Percentiles rank a stretch among this genome's conserved stretches.
These are phyloP conservation scores for Oropetium thomaeum DNA, from an alignment of 176 grass and related monocot species.

Conservation along the genomic window DNA sequence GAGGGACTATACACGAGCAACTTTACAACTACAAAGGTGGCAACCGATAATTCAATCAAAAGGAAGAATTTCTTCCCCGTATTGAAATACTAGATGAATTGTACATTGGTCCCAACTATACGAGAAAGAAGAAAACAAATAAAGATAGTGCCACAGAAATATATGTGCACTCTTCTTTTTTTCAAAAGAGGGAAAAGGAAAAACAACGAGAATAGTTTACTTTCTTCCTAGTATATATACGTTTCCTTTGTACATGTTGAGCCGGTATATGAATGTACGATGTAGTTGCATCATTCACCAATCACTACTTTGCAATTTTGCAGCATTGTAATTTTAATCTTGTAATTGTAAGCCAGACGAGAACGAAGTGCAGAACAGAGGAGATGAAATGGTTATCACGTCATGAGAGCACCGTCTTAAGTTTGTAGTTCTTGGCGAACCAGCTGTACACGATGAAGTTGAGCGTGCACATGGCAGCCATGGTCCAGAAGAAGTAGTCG, in stretches of 20 bases:
- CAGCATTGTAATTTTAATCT: slow-evolving; percentile 6
- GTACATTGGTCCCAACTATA: neutral
- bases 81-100: neutral
- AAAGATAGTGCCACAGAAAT: neutral
- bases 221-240: slow-evolving; percentile 3
- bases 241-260: slow-evolving; percentile 1
- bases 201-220: neutral
- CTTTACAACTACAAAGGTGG: neutral
- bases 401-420: slow-evolving; percentile 55
- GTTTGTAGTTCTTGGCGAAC: slow-evolving; percentile 64
- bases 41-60: neutral
- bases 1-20: too few species aligned
- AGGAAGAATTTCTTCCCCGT: neutral
- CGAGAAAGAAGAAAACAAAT: neutral
- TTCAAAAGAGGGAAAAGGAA: neutral
- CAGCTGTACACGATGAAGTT: slow-evolving; percentile 59
- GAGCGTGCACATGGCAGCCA: slow-evolving; percentile 55
- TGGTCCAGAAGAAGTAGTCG: slow-evolving; percentile 71
- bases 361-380: neutral
- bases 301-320: slow-evolving; percentile 7
- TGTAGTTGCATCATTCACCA: neutral
- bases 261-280: neutral
- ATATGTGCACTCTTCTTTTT: neutral
- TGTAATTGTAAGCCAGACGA: neutral
- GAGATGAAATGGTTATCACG: neutral